Conservation (phyloP, 176 grass and related monocot species). For the Carex myosuroides region DNA sequence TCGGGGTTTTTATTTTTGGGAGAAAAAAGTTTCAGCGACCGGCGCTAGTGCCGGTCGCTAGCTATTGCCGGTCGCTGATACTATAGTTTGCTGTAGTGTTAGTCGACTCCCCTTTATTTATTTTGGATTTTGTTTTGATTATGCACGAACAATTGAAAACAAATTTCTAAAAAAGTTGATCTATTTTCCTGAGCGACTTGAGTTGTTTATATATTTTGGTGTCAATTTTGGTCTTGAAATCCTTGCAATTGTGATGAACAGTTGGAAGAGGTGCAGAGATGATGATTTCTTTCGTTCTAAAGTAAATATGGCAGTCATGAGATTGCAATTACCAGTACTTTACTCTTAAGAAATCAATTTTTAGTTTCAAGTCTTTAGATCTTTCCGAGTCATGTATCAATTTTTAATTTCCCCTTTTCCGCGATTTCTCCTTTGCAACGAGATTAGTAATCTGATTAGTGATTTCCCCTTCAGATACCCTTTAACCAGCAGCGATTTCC, state of each 20-base stretch:
- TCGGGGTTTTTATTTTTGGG: too few species aligned
- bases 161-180: background rate
- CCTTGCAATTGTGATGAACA: conserved; percentile 1
- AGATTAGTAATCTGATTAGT: too few species aligned
- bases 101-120: background rate
- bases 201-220: background rate
- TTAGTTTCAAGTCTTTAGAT: background rate
- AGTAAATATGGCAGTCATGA: background rate
- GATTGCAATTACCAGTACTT: background rate
- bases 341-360: background rate
- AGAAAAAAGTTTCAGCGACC: too few species aligned
- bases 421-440: too few species aligned
- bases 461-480: too few species aligned
- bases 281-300: background rate
- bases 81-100: too few species aligned
- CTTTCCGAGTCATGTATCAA: background rate
- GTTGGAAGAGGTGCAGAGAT: background rate
- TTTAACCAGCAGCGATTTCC: too few species aligned
- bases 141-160: background rate
- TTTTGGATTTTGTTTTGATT: background rate
- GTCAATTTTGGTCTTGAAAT: background rate
- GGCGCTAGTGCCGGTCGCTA: too few species aligned
- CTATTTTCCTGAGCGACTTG: background rate
- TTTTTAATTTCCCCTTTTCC: too few species aligned
- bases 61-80: too few species aligned